Percentiles rank a stretch among this genome's conserved stretches.
These are phyloP conservation scores for Malassezia sympodialis DNA, from an alignment of 1,284 basidiomycete species.

Conservation along the genomic window DNA sequence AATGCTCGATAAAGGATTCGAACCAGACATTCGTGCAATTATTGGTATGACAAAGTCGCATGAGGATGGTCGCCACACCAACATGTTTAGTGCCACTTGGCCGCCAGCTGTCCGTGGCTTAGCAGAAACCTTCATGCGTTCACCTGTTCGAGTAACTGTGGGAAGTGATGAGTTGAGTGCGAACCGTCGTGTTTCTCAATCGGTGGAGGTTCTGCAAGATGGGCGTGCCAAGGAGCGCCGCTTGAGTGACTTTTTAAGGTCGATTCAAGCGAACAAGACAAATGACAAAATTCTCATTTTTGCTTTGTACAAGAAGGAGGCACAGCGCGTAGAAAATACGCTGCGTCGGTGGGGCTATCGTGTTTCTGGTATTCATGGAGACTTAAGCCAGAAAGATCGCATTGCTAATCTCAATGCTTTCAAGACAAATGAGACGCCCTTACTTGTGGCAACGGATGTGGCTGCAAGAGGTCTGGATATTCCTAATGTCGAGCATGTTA, in stretches of 20 bases:
- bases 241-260: slow-evolving; percentile 40
- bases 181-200: slow-evolving; percentile 71
- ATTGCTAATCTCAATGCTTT: slow-evolving; percentile 80
- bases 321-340: slow-evolving; percentile 73
- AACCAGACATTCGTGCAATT: slow-evolving; percentile 91
- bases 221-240: slow-evolving; percentile 71
- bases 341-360: slow-evolving; percentile 68
- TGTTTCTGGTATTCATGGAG: slow-evolving; percentile 83
- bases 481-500: slow-evolving; percentile 70
- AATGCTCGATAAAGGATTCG: slow-evolving; percentile 97
- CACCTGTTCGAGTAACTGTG: slow-evolving; percentile 83
- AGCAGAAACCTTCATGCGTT: slow-evolving; percentile 76
- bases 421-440: slow-evolving; percentile 69
- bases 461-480: slow-evolving; percentile 94
- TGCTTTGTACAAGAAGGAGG: slow-evolving; percentile 83
- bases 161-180: slow-evolving; percentile 90
- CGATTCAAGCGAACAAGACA: slow-evolving; percentile 46
- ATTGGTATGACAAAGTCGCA: slow-evolving; percentile 63
- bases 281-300: slow-evolving; percentile 76
- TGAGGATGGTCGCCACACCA: slow-evolving; percentile 47
- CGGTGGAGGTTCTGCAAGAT: slow-evolving; percentile 82
- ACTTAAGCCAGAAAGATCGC: slow-evolving; percentile 76
- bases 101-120: slow-evolving; percentile 86
- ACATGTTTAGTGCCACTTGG: slow-evolving; percentile 85
- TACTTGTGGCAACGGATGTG: slow-evolving; percentile 94